A percentile compares a stretch with the other conserved stretches of the same genome.
Evolutionary conservation across 495 filamentous ascomycete species (phyloP).

Genomic region (Penicillium taxi): DNA sequence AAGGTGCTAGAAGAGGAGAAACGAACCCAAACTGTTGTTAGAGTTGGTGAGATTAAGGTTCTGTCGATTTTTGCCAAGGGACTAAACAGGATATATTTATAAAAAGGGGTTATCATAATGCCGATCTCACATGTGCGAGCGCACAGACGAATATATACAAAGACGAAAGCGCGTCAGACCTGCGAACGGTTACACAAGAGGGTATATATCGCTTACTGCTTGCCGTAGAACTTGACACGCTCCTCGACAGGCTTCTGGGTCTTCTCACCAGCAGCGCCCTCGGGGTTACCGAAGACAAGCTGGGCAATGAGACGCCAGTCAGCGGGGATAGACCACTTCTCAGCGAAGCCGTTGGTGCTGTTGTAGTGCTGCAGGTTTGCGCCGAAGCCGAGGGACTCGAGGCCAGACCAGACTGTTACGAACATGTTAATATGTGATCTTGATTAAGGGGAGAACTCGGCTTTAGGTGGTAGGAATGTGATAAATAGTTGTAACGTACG

Average conservation of each 20-base stretch:
- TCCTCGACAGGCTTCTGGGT: conserved; percentile 16
- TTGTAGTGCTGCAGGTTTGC: conserved; percentile 52
- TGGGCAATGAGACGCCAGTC: conserved; percentile 44
- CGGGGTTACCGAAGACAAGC: conserved; percentile 44
- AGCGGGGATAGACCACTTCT: conserved; percentile 38
- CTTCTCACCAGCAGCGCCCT: conserved; percentile 17
- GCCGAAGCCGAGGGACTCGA: conserved; percentile 45
- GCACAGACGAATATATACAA: not conserved
- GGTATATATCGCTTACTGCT: conserved; percentile 9
- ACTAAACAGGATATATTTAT: no score
- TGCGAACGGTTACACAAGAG: conserved; percentile 1
- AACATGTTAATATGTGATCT: conserved; percentile 1
- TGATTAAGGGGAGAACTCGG: not conserved
- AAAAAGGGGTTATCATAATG: no score
- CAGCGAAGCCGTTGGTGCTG: conserved; percentile 35
- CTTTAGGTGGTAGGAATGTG: not conserved
- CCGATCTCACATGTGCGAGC: not conserved
- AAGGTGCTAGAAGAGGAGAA: no score
- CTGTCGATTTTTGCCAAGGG: no score
- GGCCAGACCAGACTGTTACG: conserved; percentile 41
- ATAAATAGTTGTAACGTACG: conserved; percentile 33
- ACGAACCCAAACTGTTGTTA: no score
- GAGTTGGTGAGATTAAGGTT: no score
- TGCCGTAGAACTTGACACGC: conserved; percentile 18
- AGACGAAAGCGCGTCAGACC: conserved; percentile 1